Evolutionary conservation across 1,284 basidiomycete genomes (phyloP), one percentile per base, ranked within the genome.

Genomic region (Cutaneotrichosporon curvatum): DNA sequence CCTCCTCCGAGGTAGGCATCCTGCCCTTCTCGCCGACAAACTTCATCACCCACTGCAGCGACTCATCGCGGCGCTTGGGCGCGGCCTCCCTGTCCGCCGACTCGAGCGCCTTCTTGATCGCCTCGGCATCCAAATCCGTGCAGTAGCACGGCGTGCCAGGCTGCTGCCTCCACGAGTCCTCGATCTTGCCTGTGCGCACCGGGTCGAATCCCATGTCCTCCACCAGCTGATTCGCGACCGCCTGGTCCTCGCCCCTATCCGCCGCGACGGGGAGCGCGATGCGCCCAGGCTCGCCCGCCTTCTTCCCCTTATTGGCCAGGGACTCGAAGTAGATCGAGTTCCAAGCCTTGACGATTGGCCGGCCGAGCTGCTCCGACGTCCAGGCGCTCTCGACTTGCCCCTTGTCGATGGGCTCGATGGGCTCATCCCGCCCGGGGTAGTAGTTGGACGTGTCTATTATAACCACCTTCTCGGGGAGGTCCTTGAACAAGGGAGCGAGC

Each of bases 401-500:
- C n/a, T 18, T 15, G 8, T 43, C 33, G 34, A 43, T 35, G 7
- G 20, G 32, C 10, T 19, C 15, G 21, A 43, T 28, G 33, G 20
- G 11, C n/a, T 36, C 33, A 22, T 43, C 41, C 6, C 41, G 41
- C 6, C 23, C 19, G 12, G 41, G 41, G 33, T 43, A 43, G 33
- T 43, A 43, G 33, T 43, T 43, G 15, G 41, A 43, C 21, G 41
- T 43, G 41, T 43, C 41, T 21, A 43, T 43, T 11, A 43, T 9
- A 5, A 22, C 22, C 3, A 19, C 12, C 15, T 36, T 21, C 21
- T n/a, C 20, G n/a, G 41, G 41, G 14, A 35, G 33, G n/a, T 15
- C 10, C 15, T 23, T 18, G 41, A 43, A 23, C 11, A 21, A 14
- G 10, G 30, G 19, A 4, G 40, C 28, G 12, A 41, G 28, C 28